Evolutionary conservation across 179 eudicot genomes (phyloP).

Genomic region (Silene noctiflora): DNA sequence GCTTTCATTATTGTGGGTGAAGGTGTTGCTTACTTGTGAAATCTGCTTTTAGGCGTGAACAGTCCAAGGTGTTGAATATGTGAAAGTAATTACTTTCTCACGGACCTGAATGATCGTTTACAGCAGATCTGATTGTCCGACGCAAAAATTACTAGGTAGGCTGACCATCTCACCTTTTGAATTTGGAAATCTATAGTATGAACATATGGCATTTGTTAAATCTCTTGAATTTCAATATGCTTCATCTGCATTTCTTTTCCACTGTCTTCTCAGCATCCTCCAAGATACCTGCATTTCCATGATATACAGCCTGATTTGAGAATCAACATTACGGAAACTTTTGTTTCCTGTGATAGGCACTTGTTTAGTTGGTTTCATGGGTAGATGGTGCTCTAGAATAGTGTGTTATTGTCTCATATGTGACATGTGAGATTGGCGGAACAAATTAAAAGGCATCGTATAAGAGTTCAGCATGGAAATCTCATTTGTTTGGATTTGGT

Average conservation of each 20-base stretch:
- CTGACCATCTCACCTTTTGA: not conserved
- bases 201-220: not conserved
- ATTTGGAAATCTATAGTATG: not conserved
- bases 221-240: not conserved
- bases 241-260: not conserved
- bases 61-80: not conserved
- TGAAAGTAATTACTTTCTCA: not conserved
- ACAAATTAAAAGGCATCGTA: no score
- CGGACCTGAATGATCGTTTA: slow-evolving; percentile 18
- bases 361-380: no score
- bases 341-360: no score
- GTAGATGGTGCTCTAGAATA: no score
- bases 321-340: no score
- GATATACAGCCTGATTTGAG: not conserved
- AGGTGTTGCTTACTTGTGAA: not conserved
- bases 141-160: slow-evolving; percentile 29
- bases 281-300: not conserved
- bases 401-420: no score
- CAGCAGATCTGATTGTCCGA: slow-evolving; percentile 17
- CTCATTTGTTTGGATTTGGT: no score
- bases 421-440: no score
- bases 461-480: no score
- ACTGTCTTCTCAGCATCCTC: slow-evolving; percentile 4
- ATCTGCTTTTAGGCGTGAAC: not conserved
- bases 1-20: not conserved